phyloP scores from a whole-genome alignment of 768 basidiomycete species.

The Leccinum subtestaceum region DNA sequence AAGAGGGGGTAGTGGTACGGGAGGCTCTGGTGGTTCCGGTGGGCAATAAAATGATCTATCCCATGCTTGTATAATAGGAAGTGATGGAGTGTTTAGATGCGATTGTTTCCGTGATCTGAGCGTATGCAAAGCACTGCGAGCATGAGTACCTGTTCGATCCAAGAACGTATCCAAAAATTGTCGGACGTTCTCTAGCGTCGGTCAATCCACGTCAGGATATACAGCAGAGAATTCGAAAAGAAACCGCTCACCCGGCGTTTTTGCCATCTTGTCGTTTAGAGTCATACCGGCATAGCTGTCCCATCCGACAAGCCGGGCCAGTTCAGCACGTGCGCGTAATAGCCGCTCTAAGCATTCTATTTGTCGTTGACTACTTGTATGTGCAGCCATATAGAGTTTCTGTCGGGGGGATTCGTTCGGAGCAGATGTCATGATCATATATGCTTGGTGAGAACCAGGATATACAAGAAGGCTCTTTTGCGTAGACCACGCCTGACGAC shows the following conservation, averaged over 20 bases:
- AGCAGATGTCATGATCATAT: conserved; percentile 89
- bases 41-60: conserved; percentile 94
- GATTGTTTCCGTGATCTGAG: conserved; percentile 71
- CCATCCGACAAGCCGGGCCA: conserved; percentile 82
- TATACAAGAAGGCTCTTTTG: conserved; percentile 75
- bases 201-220: conserved; percentile 1
- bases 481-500: conserved; percentile 74
- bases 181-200: conserved; percentile 68
- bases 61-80: conserved; percentile 86
- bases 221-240: not conserved
- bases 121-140: conserved; percentile 66
- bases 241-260: conserved; percentile 67
- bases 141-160: conserved; percentile 76
- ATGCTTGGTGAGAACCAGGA: conserved; percentile 85
- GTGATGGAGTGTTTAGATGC: conserved; percentile 55
- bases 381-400: conserved; percentile 78
- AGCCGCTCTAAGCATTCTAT: conserved; percentile 75
- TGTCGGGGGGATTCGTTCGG: conserved; percentile 80
- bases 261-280: conserved; percentile 95
- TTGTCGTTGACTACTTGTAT: conserved; percentile 72
- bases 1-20: conserved; percentile 67
- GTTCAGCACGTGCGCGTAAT: conserved; percentile 71
- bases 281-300: conserved; percentile 86
- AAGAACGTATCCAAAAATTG: conserved; percentile 82
- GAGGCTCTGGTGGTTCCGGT: conserved; percentile 71